A percentile compares a stretch with the other conserved stretches of the same genome.
Evolutionary conservation across 495 filamentous ascomycete genomes (phyloP).

Genomic region (Bryoglossum gracile): DNA sequence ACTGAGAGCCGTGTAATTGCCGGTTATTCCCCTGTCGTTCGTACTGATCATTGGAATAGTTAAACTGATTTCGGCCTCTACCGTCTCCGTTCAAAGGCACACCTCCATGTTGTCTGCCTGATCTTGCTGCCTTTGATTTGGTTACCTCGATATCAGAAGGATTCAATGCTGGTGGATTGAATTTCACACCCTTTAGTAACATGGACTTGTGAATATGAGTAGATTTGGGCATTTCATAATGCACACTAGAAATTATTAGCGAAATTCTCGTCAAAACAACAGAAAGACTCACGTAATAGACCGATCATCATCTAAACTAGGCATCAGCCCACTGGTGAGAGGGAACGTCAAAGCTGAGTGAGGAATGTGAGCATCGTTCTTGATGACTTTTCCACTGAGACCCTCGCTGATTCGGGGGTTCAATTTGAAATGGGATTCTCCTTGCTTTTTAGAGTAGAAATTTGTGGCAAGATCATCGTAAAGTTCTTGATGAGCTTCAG

Average conservation of each 20-base stretch:
- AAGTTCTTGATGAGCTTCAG: constrained; percentile 63
- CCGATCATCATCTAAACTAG: constrained; percentile 72
- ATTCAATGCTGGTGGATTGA: constrained; percentile 61
- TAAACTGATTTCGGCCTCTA: constrained; percentile 44
- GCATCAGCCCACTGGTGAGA: constrained; percentile 57
- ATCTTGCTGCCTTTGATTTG: constrained; percentile 34
- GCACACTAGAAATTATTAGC: constrained; percentile 52
- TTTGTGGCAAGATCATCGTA: constrained; percentile 73
- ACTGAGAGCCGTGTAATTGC: constrained; percentile 21
- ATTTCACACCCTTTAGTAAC: constrained; percentile 77
- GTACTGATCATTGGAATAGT: constrained; percentile 29
- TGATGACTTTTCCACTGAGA: constrained; percentile 71
- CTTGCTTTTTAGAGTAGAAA: constrained; percentile 88
- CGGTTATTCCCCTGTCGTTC: constrained; percentile 7
- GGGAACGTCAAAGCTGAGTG: constrained; percentile 60
- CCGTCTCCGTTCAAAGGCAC: constrained; percentile 48
- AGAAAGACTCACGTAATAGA: constrained; percentile 60
- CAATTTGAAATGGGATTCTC: constrained; percentile 54
- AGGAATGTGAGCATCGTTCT: constrained; percentile 73
- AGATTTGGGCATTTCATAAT: constrained; percentile 73
- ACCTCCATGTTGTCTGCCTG: constrained; percentile 46
- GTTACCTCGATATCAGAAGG: constrained; percentile 57
- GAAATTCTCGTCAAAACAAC: constrained; percentile 8
- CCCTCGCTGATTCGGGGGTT: constrained; percentile 68
- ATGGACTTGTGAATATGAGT: constrained; percentile 81